These are phyloP conservation scores for Mollisia scopiformis DNA, from an alignment of 2,329 filamentous ascomycete species.

Conservation along the genomic window DNA sequence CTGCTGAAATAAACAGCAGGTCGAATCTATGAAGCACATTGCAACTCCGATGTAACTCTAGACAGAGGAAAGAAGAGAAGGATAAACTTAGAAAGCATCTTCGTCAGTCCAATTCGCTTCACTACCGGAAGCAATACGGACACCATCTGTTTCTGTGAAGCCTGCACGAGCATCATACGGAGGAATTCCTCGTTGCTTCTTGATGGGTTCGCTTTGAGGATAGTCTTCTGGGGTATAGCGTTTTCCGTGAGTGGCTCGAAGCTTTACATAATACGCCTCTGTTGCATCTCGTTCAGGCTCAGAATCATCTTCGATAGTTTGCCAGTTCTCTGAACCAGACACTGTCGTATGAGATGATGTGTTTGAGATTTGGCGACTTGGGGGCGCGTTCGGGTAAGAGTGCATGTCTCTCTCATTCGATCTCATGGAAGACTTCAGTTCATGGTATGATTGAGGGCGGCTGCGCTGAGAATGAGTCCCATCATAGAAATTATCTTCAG, in stretches of 20 bases:
- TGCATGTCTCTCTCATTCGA: conserved; percentile 40
- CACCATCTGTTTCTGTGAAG: conserved; percentile 60
- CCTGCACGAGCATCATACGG: conserved; percentile 49
- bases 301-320: conserved; percentile 88
- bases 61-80: neutral
- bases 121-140: conserved; percentile 64
- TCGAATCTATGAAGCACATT: conserved; percentile 7
- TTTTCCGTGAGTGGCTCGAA: conserved; percentile 71
- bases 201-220: conserved; percentile 46
- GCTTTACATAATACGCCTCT: conserved; percentile 86
- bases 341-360: conserved; percentile 66
- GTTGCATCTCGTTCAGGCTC: conserved; percentile 75
- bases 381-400: conserved; percentile 30
- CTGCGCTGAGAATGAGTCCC: conserved; percentile 39
- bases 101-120: conserved; percentile 67
- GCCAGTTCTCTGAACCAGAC: conserved; percentile 94
- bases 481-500: conserved; percentile 89
- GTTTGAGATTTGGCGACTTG: conserved; percentile 70
- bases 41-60: neutral
- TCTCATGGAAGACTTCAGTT: conserved; percentile 46
- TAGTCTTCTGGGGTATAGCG: conserved; percentile 55
- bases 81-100: conserved; percentile 53
- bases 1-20: conserved; percentile 1
- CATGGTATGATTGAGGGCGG: conserved; percentile 42
- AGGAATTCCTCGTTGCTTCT: conserved; percentile 58